phyloP scores from a whole-genome alignment of 192 early-diverging fungal genomes.

The Podila clonocystis region DNA sequence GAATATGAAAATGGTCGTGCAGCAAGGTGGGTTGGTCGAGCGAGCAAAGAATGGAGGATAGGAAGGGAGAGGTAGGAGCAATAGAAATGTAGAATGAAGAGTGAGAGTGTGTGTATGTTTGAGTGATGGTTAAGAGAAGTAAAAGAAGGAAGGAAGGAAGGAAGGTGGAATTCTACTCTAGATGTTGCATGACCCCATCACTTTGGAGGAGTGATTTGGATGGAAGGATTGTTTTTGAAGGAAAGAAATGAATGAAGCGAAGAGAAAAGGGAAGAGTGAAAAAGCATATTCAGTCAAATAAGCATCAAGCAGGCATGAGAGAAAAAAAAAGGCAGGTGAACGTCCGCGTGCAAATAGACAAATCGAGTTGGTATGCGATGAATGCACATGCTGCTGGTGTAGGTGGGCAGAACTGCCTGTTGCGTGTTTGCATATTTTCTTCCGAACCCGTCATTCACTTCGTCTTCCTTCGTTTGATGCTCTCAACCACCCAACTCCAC shows the following conservation, averaged over 20 bases:
- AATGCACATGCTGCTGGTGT: no score
- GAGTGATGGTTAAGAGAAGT: neutral
- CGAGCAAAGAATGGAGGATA: neutral
- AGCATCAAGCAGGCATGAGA: neutral
- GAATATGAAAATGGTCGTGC: neutral
- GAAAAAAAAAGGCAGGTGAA: neutral
- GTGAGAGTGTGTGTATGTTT: neutral
- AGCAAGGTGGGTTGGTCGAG: neutral
- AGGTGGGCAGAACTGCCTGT: no score
- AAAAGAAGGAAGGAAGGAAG: neutral
- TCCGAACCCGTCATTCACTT: no score
- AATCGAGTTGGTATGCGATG: no score
- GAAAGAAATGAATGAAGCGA: neutral
- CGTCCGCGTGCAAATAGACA: no score
- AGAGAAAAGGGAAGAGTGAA: neutral
- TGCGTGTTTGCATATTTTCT: no score
- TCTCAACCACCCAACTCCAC: no score
- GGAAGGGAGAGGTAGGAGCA: neutral
- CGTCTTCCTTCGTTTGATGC: no score
- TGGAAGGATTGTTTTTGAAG: neutral
- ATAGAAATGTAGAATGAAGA: constrained; percentile 9
- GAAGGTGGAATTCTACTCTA: neutral
- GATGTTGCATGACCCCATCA: no score
- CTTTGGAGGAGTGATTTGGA: neutral
- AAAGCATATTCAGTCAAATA: neutral